Percentiles rank a stretch among this genome's conserved stretches.
Conservation (phyloP, 805 yeast genomes). For the Maudiozyma pseudohumilis region DNA sequence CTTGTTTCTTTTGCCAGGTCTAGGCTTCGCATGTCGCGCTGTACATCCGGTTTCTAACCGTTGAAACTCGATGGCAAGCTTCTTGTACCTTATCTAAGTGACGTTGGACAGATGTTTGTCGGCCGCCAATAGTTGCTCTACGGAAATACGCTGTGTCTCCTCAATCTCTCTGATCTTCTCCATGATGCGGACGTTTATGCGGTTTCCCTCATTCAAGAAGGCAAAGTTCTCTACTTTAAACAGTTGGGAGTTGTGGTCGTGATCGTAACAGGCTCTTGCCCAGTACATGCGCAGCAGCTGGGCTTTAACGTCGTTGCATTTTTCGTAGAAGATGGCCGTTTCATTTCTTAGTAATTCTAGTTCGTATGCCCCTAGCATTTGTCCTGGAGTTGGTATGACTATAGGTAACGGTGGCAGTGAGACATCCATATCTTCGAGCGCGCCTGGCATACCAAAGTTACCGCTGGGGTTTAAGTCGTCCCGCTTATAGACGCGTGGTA, state of each 20-base stretch:
- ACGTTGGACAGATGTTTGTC: too few relatives aligned
- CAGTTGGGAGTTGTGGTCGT: constrained; percentile 11
- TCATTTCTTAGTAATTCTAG: constrained; percentile 9
- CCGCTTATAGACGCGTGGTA: constrained; percentile 21
- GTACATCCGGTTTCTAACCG: too few relatives aligned
- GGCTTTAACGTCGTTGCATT: constrained; percentile 14
- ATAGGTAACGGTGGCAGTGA: background rate
- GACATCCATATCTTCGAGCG: constrained; percentile 6
- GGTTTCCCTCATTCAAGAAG: constrained; percentile 11
- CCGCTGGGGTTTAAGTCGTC: constrained; percentile 9
- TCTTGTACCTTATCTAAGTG: too few relatives aligned
- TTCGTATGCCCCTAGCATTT: constrained; percentile 12
- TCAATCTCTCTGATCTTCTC: constrained; percentile 19
- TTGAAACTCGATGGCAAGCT: too few relatives aligned
- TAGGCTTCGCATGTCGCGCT: too few relatives aligned
- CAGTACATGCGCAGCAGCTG: constrained; percentile 9
- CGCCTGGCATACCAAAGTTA: constrained; percentile 9
- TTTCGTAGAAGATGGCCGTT: constrained; percentile 12
- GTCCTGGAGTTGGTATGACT: constrained; percentile 10
- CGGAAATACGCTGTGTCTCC: constrained; percentile 13
- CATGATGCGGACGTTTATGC: constrained; percentile 15
- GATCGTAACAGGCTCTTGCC: constrained; percentile 17
- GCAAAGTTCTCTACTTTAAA: constrained; percentile 17
- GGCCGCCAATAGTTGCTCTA: background rate
- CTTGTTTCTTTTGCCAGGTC: too few relatives aligned